A percentile compares a stretch with the other conserved stretches of the same genome.
These are phyloP conservation scores for Cladobotryum protrusum DNA, from an alignment of 2,329 filamentous ascomycete species.

Conservation along the genomic window DNA sequence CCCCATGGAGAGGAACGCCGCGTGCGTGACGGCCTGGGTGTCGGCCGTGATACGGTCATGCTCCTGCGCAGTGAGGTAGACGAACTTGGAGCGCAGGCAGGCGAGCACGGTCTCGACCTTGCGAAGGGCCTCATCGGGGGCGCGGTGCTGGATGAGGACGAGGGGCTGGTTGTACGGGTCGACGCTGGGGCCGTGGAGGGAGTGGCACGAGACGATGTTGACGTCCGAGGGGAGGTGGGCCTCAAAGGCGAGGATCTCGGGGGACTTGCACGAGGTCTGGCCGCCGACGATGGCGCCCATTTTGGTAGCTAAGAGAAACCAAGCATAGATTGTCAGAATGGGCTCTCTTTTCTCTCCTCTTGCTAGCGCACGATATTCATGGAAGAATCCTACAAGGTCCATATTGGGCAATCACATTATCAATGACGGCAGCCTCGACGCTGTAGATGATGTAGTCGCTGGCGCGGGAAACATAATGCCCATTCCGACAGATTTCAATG, in stretches of 20 bases:
- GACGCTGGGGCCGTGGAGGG: conserved; percentile 86
- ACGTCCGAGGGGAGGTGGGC: conserved; percentile 80
- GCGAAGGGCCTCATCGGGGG: conserved; percentile 65
- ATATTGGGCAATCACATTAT: conserved; percentile 78
- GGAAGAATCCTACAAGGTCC: conserved; percentile 67
- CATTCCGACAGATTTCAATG: conserved; percentile 87
- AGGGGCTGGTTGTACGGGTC: conserved; percentile 85
- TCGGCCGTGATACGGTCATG: conserved; percentile 98
- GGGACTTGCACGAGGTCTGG: conserved; percentile 96
- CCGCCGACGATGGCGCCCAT: conserved; percentile 92
- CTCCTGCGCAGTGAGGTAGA: conserved; percentile 77
- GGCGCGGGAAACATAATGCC: conserved; percentile 87
- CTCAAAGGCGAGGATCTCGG: conserved; percentile 91
- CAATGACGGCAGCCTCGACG: conserved; percentile 89
- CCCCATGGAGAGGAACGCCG: conserved; percentile 94
- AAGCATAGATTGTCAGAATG: conserved; percentile 8
- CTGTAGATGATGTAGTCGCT: conserved; percentile 99
- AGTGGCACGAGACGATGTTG: conserved; percentile 93
- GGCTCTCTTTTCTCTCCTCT: too few relatives aligned
- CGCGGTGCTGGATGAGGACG: conserved; percentile 89
- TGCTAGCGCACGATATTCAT: too few relatives aligned
- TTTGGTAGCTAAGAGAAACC: conserved; percentile 66
- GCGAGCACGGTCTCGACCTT: conserved; percentile 77
- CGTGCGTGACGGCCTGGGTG: conserved; percentile 96
- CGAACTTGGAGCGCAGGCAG: conserved; percentile 78